Conservation (phyloP, 1,139 yeast species). For the Arxiozyma slooffiae region DNA sequence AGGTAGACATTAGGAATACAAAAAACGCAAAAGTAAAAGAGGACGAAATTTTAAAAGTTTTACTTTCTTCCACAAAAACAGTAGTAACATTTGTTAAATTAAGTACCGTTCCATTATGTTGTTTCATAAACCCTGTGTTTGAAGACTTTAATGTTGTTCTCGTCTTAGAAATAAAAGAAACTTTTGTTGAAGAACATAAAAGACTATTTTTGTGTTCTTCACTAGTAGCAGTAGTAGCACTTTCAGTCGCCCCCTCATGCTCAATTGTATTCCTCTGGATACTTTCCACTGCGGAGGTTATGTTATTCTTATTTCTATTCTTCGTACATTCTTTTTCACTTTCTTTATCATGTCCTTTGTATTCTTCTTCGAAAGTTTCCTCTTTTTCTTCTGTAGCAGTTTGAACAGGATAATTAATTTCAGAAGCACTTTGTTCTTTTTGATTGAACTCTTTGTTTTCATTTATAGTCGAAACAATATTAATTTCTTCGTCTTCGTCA, state of each 20-base stretch:
- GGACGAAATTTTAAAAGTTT: background rate
- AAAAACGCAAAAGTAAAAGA: background rate
- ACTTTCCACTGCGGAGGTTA: background rate
- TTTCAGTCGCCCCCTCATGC: too few relatives aligned
- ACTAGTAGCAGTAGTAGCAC: background rate
- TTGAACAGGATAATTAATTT: too few relatives aligned
- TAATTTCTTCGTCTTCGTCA: constrained; percentile 5
- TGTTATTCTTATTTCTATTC: background rate
- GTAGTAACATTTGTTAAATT: background rate
- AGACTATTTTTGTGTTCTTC: background rate
- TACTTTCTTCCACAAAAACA: background rate
- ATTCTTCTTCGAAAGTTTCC: background rate
- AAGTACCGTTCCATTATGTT: background rate
- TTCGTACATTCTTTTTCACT: background rate
- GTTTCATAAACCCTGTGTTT: background rate
- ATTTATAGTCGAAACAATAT: background rate
- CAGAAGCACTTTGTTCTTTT: background rate
- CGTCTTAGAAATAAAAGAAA: background rate
- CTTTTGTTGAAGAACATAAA: background rate
- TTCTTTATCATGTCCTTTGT: background rate
- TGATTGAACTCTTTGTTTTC: background rate
- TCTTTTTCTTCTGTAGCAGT: background rate
- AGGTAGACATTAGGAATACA: background rate
- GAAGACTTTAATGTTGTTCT: background rate
- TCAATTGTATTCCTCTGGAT: background rate